Base-by-base conservation (phyloP, 176 grass and related monocot genomes). In the Triticum turgidum region DNA sequence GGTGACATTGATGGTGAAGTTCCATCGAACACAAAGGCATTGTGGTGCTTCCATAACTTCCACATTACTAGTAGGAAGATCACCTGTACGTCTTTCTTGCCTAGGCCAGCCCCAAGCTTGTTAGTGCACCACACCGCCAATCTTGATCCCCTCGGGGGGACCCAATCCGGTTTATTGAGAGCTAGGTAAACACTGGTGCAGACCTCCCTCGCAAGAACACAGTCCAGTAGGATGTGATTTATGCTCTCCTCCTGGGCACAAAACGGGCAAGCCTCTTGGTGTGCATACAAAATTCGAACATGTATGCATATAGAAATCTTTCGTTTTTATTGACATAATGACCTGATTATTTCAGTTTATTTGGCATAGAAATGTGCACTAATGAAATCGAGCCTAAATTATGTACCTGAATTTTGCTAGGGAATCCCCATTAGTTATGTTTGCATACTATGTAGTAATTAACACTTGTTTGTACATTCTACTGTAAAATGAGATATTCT, bases 401-500 rank as follows among this genome's bases (percentile, higher is more conserved):
- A 24, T 20, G 42, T 70, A 79, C n/a, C 38, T 32, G 7, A 59
- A 70, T 51, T 76, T 51, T 76, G 24, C 22, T 47, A 51, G 22
- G 69, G 24, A 42, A 61, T 44, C 1, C 35, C 20, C 69, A 81
- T 47, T 49, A 22, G 72, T 29, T 74, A 49, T 74, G 41, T 74
- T 47, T 17, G 14, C 42, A 24, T 61, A 22, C 18, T 61, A 61
- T 61, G 44, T 75, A 75, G 27, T 73, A 75, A 75, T 51, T 29
- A 49, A 9, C 72, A 75, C 71, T 47, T 27, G 69, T 73, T 39
- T 70, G 37, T 70, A 73, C 69, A 73, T 73, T 39, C 69, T 73
- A 73, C 69, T 44, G 69, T 39, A 73, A 24, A 73, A 45, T 45
- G 21, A 45, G 38, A 73, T 70, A 39, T 41, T 73, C 38, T 25